These are phyloP conservation scores for Madurella mycetomatis DNA, from an alignment of 2,329 filamentous ascomycete genomes.

Conservation along the genomic window DNA sequence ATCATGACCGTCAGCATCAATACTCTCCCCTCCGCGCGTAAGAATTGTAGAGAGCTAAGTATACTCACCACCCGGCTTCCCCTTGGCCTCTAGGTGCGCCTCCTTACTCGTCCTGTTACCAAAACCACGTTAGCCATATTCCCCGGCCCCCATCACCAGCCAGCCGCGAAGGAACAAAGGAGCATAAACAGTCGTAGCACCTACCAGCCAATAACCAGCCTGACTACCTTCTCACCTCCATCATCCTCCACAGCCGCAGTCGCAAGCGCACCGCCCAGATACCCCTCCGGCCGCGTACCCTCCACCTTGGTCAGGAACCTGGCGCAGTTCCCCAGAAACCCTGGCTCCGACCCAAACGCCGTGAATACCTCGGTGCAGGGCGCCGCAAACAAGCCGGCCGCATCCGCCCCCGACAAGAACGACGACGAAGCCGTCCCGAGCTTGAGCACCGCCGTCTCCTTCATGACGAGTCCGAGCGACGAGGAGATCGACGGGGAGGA, in stretches of 20 bases:
- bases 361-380: constrained; percentile 27
- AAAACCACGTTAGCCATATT: background rate
- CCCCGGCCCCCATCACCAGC: too few relatives aligned
- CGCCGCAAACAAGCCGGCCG: constrained; percentile 1
- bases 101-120: constrained; percentile 18
- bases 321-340: constrained; percentile 17
- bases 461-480: background rate
- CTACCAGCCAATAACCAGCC: constrained; percentile 24
- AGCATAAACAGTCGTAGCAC: background rate
- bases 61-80: constrained; percentile 10
- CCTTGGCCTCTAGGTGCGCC: constrained; percentile 23
- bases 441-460: constrained; percentile 2
- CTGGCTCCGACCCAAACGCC: constrained; percentile 21
- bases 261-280: constrained; percentile 4
- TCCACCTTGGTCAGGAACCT: constrained; percentile 18
- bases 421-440: background rate
- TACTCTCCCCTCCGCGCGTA: background rate
- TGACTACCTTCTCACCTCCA: constrained; percentile 13
- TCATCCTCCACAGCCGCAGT: constrained; percentile 7
- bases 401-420: background rate
- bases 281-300: constrained; percentile 10
- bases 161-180: too few relatives aligned
- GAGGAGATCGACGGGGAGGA: background rate
- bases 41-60: background rate
- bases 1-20: background rate